These are phyloP conservation scores for Suillus plorans DNA, from an alignment of 768 basidiomycete genomes.

Conservation along the genomic window DNA sequence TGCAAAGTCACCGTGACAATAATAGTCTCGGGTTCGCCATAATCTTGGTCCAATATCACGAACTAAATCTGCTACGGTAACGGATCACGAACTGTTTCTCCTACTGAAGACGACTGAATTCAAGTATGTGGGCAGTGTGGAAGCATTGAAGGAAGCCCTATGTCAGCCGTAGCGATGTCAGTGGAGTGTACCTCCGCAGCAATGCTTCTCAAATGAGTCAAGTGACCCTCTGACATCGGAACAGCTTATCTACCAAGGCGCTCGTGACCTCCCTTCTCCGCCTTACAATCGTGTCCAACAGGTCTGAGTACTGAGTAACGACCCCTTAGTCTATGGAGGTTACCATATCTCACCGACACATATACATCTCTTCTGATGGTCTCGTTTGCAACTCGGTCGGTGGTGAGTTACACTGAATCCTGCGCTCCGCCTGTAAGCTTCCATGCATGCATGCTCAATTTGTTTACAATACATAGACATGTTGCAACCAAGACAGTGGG, in stretches of 20 bases:
- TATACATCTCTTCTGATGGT: conserved; percentile 33
- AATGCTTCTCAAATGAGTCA: neutral
- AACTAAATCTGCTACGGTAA: no score
- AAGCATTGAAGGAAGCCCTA: no score
- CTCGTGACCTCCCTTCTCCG: neutral
- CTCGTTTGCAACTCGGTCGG: conserved; percentile 34
- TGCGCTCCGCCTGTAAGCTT: conserved; percentile 39
- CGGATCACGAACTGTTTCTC: no score
- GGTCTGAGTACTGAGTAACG: neutral
- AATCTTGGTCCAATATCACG: neutral
- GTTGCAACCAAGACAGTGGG: neutral
- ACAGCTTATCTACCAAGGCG: neutral
- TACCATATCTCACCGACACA: neutral
- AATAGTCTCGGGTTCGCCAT: neutral
- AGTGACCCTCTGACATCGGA: neutral
- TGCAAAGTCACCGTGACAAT: neutral
- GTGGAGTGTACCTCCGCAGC: neutral
- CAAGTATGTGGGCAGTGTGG: neutral
- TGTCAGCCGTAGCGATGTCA: neutral
- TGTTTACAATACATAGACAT: neutral
- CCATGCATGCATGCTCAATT: conserved; percentile 20
- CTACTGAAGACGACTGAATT: neutral
- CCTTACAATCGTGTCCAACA: neutral
- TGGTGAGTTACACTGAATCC: conserved; percentile 44
- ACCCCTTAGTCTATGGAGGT: neutral